These are phyloP conservation scores for Trichoderma gamsii DNA, from an alignment of 495 filamentous ascomycete genomes.

Conservation along the genomic window DNA sequence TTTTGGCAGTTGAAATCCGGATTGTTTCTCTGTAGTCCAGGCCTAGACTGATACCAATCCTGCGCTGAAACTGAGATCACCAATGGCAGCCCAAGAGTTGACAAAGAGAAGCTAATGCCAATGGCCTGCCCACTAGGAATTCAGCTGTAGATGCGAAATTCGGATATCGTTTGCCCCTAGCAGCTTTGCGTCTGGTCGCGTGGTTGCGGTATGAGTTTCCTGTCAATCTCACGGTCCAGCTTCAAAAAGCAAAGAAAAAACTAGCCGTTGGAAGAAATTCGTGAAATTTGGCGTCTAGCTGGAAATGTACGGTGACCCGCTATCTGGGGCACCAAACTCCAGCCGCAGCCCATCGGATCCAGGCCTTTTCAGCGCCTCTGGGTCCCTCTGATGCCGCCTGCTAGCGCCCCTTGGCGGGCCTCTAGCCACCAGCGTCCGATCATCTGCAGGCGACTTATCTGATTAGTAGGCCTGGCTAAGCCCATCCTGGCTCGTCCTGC, in stretches of 20 bases:
- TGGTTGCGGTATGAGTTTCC: not conserved
- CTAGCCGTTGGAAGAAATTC: not conserved
- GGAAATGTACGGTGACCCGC: not conserved
- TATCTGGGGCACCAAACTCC: not conserved
- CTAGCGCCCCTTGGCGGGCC: conserved; percentile 7
- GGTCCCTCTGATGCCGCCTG: not conserved
- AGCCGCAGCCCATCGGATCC: not conserved
- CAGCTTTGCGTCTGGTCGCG: not conserved
- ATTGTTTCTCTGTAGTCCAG: not conserved
- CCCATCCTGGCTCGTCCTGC: not conserved
- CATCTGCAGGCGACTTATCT: conserved; percentile 4
- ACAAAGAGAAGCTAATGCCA: not conserved
- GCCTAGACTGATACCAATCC: not conserved
- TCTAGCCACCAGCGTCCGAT: conserved; percentile 2
- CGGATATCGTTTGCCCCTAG: not conserved
- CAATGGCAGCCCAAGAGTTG: not conserved
- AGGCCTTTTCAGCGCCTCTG: conserved; percentile 5
- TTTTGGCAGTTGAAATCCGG: not conserved
- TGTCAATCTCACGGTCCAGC: not conserved
- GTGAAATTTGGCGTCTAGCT: not conserved
- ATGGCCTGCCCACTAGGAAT: not conserved
- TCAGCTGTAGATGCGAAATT: not conserved
- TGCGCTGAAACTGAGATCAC: not conserved
- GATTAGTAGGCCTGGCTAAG: not conserved
- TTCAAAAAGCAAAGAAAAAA: not conserved